Conservation (phyloP, 164 flowering plant genomes). For the Vitis rupestris region DNA sequence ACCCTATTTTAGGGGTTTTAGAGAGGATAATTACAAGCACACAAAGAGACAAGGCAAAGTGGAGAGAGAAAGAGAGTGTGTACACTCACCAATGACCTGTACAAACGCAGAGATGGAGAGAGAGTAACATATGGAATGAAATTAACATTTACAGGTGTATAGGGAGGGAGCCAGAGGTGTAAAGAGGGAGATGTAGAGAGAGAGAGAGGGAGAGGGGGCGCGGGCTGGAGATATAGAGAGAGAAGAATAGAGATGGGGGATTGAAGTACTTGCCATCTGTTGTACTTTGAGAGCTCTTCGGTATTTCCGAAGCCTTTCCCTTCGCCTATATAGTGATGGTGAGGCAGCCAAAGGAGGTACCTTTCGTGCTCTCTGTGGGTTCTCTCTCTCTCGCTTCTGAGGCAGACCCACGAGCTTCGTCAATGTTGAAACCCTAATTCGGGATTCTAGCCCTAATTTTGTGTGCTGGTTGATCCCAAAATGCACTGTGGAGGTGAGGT, state of each 20-base stretch:
- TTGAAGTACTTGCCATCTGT: constrained; percentile 14
- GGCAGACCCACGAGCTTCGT: not conserved
- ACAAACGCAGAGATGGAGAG: too few relatives aligned
- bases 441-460: not conserved
- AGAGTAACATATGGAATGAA: too few relatives aligned
- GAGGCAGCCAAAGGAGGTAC: not conserved
- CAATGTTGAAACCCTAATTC: constrained; percentile 9
- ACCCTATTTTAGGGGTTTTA: too few relatives aligned
- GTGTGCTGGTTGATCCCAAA: constrained; percentile 2
- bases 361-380: not conserved
- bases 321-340: not conserved
- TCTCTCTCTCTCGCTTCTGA: constrained; percentile 3
- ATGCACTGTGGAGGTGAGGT: constrained; percentile 14
- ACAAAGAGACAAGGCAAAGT: too few relatives aligned
- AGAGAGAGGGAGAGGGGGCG: not conserved
- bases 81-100: too few relatives aligned
- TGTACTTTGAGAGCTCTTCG: constrained; percentile 10
- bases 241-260: not conserved
- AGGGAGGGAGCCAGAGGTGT: too few relatives aligned
- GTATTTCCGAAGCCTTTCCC: constrained; percentile 6
- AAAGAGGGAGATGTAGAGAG: not conserved
- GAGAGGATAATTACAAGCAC: too few relatives aligned
- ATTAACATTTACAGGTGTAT: too few relatives aligned
- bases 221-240: too few relatives aligned
- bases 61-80: too few relatives aligned